Evolutionary conservation across 257 asterid species (phyloP).

Genomic region (Capsicum rhomboideum): DNA sequence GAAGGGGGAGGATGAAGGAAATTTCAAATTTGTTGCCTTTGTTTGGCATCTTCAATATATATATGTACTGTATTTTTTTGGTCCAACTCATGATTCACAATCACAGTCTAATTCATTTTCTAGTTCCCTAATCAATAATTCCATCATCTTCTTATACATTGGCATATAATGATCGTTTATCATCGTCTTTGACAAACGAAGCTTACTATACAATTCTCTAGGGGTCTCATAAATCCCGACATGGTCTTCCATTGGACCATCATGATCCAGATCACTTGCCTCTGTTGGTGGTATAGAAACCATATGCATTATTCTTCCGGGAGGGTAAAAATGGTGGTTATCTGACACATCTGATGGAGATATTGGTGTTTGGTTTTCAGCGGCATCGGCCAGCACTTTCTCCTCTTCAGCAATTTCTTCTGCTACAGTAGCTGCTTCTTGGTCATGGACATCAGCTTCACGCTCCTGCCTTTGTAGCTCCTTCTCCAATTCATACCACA

Average conservation of each 20-base stretch:
- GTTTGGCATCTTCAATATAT: conserved; percentile 2
- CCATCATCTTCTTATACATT: conserved; percentile 89
- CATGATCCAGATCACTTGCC: conserved; percentile 20
- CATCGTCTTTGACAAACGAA: conserved; percentile 74
- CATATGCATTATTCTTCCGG: conserved; percentile 78
- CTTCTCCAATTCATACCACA: conserved; percentile 83
- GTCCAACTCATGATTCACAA: conserved; percentile 1
- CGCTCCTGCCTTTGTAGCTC: conserved; percentile 56
- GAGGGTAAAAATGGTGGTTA: conserved; percentile 65
- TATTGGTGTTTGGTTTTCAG: conserved; percentile 51
- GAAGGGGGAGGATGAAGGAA: not conserved
- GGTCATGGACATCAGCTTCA: conserved; percentile 33
- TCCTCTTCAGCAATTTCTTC: conserved; percentile 75
- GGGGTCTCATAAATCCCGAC: conserved; percentile 68
- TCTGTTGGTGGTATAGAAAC: conserved; percentile 40
- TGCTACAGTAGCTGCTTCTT: conserved; percentile 60
- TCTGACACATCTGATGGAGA: conserved; percentile 63
- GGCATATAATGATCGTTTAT: conserved; percentile 94
- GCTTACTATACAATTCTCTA: conserved; percentile 76
- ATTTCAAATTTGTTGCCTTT: not conserved
- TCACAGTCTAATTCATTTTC: conserved; percentile 51
- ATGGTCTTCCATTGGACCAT: conserved; percentile 26
- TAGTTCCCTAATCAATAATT: conserved; percentile 60
- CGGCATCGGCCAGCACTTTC: conserved; percentile 47
- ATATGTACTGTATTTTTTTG: not conserved